Evolutionary conservation across 768 basidiomycete genomes (phyloP).

Genomic region (Termitomyces sp.): DNA sequence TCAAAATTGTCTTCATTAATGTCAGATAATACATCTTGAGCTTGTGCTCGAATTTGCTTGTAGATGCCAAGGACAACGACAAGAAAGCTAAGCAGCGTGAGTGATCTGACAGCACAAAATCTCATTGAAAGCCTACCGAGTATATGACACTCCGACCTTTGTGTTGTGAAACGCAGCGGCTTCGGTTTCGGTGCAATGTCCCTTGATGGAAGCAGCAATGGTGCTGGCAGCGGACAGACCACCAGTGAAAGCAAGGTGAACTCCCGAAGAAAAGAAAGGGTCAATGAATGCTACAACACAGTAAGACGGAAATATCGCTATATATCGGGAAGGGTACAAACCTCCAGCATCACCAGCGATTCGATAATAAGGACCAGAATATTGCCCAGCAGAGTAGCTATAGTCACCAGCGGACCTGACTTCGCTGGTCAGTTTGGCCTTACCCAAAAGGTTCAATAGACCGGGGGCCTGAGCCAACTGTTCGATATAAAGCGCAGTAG

Average conservation of each 20-base stretch:
- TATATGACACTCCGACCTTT: conserved; percentile 22
- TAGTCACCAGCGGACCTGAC: background rate
- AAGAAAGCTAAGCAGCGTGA: no score
- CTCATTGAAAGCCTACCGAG: conserved; percentile 14
- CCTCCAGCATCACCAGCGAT: conserved; percentile 38
- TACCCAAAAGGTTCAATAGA: background rate
- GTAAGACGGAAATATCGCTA: no score
- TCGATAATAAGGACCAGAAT: background rate
- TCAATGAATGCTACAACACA: conserved; percentile 35
- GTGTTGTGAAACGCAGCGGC: conserved; percentile 23
- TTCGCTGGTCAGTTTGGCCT: background rate
- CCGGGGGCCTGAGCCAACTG: conserved; percentile 8
- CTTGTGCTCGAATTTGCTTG: no score
- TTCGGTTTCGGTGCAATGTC: conserved; percentile 17
- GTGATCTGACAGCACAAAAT: no score
- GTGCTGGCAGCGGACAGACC: conserved; percentile 24
- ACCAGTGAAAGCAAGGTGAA: conserved; percentile 28
- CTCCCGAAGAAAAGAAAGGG: conserved; percentile 31
- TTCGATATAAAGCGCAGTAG: conserved; percentile 31
- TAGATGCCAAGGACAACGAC: no score
- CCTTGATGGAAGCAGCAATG: conserved; percentile 21
- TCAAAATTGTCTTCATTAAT: no score
- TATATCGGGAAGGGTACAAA: conserved; percentile 9
- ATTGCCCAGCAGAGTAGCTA: background rate
- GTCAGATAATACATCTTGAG: no score